Conservation (phyloP, 2,329 filamentous ascomycete species). For the Raffaelea arxii region DNA sequence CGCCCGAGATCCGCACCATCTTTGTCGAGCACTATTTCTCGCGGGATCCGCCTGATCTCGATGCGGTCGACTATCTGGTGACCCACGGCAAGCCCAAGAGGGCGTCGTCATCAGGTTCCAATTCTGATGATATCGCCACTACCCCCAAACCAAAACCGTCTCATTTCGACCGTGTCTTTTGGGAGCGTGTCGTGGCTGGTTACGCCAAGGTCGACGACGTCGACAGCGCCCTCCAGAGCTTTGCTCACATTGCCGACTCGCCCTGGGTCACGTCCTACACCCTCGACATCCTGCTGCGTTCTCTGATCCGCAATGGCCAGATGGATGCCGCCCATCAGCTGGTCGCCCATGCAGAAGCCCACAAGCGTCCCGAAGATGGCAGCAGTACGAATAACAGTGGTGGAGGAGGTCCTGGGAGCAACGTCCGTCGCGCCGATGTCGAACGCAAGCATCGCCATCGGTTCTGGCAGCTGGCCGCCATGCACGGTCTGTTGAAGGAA, state of each 20-base stretch:
- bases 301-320: constrained; percentile 15
- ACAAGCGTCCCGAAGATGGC: too few relatives aligned
- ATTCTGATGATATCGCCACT: neutral
- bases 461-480: constrained; percentile 38
- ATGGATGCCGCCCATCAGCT: constrained; percentile 15
- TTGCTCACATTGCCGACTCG: constrained; percentile 31
- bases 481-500: constrained; percentile 25
- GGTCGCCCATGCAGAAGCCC: constrained; percentile 16
- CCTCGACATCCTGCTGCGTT: constrained; percentile 31
- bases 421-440: constrained; percentile 24
- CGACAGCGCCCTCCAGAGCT: constrained; percentile 36
- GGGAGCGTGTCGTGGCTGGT: constrained; percentile 60
- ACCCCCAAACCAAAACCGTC: neutral
- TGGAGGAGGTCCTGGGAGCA: constrained; percentile 11
- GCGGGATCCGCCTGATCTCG: constrained; percentile 46
- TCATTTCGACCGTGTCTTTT: constrained; percentile 51
- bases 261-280: constrained; percentile 31
- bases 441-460: too few relatives aligned
- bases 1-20: constrained; percentile 63
- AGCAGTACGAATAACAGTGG: too few relatives aligned
- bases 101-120: too few relatives aligned
- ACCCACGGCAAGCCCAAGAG: constrained; percentile 28
- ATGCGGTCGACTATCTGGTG: constrained; percentile 51
- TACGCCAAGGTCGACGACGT: constrained; percentile 48
- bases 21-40: constrained; percentile 59